phyloP scores from a whole-genome alignment of 176 grass and related monocot genomes.

The Oryza longistaminata region DNA sequence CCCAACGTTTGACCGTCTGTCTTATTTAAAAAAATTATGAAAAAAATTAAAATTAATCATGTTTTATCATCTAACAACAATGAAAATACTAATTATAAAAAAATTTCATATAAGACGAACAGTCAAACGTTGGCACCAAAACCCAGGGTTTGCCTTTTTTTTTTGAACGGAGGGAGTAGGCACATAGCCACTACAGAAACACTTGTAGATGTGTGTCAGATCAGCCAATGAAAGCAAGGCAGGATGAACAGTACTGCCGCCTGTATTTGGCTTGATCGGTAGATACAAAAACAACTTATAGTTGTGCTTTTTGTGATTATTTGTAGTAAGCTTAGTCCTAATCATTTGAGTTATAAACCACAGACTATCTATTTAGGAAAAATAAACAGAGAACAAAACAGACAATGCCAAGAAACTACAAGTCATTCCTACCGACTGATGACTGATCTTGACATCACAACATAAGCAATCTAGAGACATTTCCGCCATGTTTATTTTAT shows the following conservation, averaged over 20 bases:
- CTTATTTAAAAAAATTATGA: too few relatives aligned
- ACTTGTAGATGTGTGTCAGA: background rate
- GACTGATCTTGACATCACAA: conserved; percentile 27
- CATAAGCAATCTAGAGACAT: conserved; percentile 18
- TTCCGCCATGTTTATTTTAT: background rate
- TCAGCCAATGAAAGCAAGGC: background rate
- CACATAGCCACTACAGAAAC: too few relatives aligned
- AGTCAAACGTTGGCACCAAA: too few relatives aligned
- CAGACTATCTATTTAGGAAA: background rate
- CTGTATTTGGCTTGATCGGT: background rate
- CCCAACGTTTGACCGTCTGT: too few relatives aligned
- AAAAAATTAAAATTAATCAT: too few relatives aligned
- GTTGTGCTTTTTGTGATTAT: background rate
- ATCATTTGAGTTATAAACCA: background rate
- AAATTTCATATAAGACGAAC: too few relatives aligned
- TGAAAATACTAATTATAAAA: too few relatives aligned
- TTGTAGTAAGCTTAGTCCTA: background rate
- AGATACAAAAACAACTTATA: background rate
- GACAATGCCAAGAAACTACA: background rate
- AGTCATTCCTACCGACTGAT: background rate
- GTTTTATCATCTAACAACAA: too few relatives aligned
- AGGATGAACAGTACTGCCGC: background rate
- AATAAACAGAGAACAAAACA: background rate
- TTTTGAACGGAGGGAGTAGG: too few relatives aligned
- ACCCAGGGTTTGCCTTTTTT: too few relatives aligned